Conservation (phyloP, 257 asterid genomes). For the Sherardia arvensis region DNA sequence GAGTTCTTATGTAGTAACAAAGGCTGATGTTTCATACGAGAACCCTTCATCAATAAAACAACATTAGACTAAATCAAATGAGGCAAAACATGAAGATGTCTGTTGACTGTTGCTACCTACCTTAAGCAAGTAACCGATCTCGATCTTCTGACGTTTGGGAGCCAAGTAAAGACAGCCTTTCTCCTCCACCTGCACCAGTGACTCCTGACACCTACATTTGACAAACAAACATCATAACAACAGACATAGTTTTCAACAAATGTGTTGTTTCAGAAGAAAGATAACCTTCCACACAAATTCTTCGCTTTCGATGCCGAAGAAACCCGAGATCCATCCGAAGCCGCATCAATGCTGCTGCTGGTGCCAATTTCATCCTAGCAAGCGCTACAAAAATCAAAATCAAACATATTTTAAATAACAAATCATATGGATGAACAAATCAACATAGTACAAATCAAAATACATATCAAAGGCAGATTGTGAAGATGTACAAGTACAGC, state of each 20-base stretch:
- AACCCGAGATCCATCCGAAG: slow-evolving; percentile 9
- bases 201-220: slow-evolving; percentile 33
- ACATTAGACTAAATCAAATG: background rate
- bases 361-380: slow-evolving; percentile 11
- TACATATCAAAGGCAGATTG: too few species aligned
- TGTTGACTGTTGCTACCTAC: slow-evolving; percentile 21
- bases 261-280: too few species aligned
- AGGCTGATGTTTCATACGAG: slow-evolving; percentile 60
- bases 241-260: background rate
- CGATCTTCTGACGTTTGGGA: slow-evolving; percentile 78
- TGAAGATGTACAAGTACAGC: too few species aligned
- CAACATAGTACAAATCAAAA: too few species aligned
- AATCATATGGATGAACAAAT: too few species aligned
- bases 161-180: slow-evolving; percentile 31
- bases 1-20: slow-evolving; percentile 49
- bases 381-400: slow-evolving; percentile 19
- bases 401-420: too few species aligned
- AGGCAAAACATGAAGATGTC: background rate
- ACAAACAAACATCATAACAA: background rate
- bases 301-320: slow-evolving; percentile 21
- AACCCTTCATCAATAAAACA: slow-evolving; percentile 31
- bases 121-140: slow-evolving; percentile 67
- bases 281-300: slow-evolving; percentile 40
- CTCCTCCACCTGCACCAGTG: slow-evolving; percentile 16
- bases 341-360: slow-evolving; percentile 5